Evolutionary conservation across 1,139 yeast species (phyloP).

Genomic region (Kluyveromyces sp.): DNA sequence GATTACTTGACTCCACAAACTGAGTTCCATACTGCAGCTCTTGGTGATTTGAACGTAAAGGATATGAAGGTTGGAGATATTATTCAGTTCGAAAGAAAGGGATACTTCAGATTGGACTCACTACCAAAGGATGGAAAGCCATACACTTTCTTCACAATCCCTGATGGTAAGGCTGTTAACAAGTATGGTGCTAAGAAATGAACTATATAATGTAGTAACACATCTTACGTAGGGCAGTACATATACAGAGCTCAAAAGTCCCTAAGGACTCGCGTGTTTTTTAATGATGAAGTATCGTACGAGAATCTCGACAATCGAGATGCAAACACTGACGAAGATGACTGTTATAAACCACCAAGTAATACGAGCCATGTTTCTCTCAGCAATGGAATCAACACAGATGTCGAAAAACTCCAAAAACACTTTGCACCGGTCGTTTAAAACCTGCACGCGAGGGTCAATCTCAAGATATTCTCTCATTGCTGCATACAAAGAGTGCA

Average conservation of each 20-base stretch:
- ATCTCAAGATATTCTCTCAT: constrained; percentile 89
- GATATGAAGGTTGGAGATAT: constrained; percentile 77
- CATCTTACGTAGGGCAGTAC: background rate
- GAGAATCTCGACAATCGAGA: constrained; percentile 53
- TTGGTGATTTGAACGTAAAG: constrained; percentile 75
- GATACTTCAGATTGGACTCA: constrained; percentile 82
- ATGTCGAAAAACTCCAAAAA: constrained; percentile 90
- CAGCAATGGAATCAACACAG: constrained; percentile 90
- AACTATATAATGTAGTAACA: background rate
- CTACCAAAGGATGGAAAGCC: constrained; percentile 48
- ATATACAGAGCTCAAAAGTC: no score
- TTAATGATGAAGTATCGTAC: constrained; percentile 48
- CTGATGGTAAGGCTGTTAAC: constrained; percentile 89
- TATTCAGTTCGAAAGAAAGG: constrained; percentile 95
- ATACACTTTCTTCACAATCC: constrained; percentile 84
- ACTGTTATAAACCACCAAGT: constrained; percentile 87
- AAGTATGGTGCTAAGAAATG: constrained; percentile 68
- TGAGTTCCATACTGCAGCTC: constrained; percentile 72
- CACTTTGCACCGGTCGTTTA: constrained; percentile 89
- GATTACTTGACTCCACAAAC: constrained; percentile 87
- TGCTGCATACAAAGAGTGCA: constrained; percentile 85
- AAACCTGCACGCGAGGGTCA: constrained; percentile 86
- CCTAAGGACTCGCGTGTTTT: constrained; percentile 13
- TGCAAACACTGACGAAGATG: constrained; percentile 69
- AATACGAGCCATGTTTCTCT: constrained; percentile 80